A percentile compares a stretch with the other conserved stretches of the same genome.
These are phyloP conservation scores for Lepidopterella palustris DNA, from an alignment of 495 filamentous ascomycete species.

Conservation along the genomic window DNA sequence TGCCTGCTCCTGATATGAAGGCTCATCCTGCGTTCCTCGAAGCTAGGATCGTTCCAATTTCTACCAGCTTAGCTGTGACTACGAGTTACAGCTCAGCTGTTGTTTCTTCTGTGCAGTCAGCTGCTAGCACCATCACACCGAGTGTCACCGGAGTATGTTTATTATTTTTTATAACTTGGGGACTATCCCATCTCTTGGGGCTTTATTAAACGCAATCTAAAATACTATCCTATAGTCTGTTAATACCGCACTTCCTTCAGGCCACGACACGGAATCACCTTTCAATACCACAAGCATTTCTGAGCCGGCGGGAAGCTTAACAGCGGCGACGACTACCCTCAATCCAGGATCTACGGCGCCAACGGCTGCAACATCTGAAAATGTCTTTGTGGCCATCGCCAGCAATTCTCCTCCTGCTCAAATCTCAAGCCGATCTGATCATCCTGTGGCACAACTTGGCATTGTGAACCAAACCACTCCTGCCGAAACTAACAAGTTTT, in stretches of 20 bases:
- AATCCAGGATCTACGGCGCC: conserved; percentile 19
- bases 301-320: conserved; percentile 8
- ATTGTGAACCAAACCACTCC: conserved; percentile 44
- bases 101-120: conserved; percentile 18
- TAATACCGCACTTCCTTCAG: conserved; percentile 17
- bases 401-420: conserved; percentile 32
- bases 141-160: conserved; percentile 18
- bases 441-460: conserved; percentile 31
- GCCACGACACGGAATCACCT: conserved; percentile 13
- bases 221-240: conserved; percentile 10
- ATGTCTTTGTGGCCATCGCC: conserved; percentile 37
- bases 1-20: conserved; percentile 7
- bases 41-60: conserved; percentile 12
- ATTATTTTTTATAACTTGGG: background rate
- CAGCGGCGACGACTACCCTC: conserved; percentile 27
- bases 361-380: conserved; percentile 16
- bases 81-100: conserved; percentile 22
- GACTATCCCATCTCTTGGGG: background rate
- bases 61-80: conserved; percentile 11
- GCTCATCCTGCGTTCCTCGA: conserved; percentile 1
- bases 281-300: conserved; percentile 5
- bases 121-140: conserved; percentile 11
- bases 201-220: conserved; percentile 2
- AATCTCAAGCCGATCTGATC: conserved; percentile 31
- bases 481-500: conserved; percentile 85